phyloP scores from a whole-genome alignment of 805 yeast genomes.

The Lipomyces kockii region DNA sequence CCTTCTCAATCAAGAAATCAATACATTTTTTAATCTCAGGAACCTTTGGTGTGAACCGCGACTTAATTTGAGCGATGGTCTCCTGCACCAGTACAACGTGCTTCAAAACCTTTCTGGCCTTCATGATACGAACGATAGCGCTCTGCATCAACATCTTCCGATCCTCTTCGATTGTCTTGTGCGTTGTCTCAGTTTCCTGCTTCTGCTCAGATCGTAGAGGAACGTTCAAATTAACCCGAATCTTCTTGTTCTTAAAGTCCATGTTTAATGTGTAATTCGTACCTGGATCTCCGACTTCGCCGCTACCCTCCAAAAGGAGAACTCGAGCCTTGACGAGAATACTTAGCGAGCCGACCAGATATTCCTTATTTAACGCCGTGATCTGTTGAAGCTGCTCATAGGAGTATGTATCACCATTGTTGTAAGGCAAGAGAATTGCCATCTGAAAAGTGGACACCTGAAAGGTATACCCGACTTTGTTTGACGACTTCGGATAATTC shows the following conservation, averaged over 20 bases:
- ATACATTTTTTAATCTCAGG: conserved; percentile 86
- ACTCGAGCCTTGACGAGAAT: conserved; percentile 82
- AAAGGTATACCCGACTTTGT: conserved; percentile 62
- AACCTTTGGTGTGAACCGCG: conserved; percentile 82
- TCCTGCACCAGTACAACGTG: conserved; percentile 85
- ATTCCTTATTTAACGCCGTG: conserved; percentile 68
- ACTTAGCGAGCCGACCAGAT: conserved; percentile 73
- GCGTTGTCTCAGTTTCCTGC: conserved; percentile 74
- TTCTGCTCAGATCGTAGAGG: conserved; percentile 62
- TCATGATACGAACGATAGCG: conserved; percentile 95
- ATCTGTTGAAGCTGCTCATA: conserved; percentile 63
- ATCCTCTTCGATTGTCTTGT: conserved; percentile 82
- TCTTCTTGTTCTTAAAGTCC: conserved; percentile 83
- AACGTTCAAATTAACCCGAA: conserved; percentile 75
- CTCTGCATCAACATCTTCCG: conserved; percentile 86
- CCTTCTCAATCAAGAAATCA: conserved; percentile 82
- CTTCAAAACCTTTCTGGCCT: conserved; percentile 78
- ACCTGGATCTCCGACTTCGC: conserved; percentile 54
- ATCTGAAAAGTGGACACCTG: conserved; percentile 85
- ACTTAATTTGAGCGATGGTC: conserved; percentile 80
- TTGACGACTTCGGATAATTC: conserved; percentile 77
- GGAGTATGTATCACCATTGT: conserved; percentile 65
- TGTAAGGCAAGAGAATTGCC: conserved; percentile 83
- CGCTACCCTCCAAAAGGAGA: conserved; percentile 62
- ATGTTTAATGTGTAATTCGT: conserved; percentile 71